These are phyloP conservation scores for Hypoxylon fuscum DNA, from an alignment of 495 filamentous ascomycete genomes.

Conservation along the genomic window DNA sequence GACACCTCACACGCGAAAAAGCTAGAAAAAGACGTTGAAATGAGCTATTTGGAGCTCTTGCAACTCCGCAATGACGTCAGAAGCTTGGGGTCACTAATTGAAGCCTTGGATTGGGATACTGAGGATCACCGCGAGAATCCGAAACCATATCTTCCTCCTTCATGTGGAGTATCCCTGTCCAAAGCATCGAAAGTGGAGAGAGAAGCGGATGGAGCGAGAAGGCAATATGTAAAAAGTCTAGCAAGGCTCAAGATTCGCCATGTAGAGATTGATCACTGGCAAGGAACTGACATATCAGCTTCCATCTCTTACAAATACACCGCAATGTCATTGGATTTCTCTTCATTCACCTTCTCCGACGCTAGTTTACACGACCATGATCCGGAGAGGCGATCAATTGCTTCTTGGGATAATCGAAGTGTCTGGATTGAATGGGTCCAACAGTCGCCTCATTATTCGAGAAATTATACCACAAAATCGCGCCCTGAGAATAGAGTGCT, in stretches of 20 bases:
- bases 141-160: neutral
- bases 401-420: neutral
- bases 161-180: neutral
- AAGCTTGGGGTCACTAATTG: neutral
- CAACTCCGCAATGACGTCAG: constrained; percentile 4
- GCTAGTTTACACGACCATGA: neutral
- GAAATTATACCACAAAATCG: neutral
- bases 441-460: neutral
- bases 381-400: neutral
- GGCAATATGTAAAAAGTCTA: constrained; percentile 1
- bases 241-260: constrained; percentile 9
- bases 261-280: constrained; percentile 3
- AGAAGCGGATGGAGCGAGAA: neutral
- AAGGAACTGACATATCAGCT: neutral
- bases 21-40: neutral
- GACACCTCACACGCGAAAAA: neutral
- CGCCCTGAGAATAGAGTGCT: neutral
- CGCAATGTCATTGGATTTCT: neutral
- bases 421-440: constrained; percentile 21
- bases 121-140: neutral
- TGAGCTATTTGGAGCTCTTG: constrained; percentile 2
- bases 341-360: neutral
- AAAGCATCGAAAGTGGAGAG: neutral
- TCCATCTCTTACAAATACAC: neutral
- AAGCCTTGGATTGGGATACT: constrained; percentile 3